Conservation (phyloP, 2,329 filamentous ascomycete species). For the Nemania serpens region DNA sequence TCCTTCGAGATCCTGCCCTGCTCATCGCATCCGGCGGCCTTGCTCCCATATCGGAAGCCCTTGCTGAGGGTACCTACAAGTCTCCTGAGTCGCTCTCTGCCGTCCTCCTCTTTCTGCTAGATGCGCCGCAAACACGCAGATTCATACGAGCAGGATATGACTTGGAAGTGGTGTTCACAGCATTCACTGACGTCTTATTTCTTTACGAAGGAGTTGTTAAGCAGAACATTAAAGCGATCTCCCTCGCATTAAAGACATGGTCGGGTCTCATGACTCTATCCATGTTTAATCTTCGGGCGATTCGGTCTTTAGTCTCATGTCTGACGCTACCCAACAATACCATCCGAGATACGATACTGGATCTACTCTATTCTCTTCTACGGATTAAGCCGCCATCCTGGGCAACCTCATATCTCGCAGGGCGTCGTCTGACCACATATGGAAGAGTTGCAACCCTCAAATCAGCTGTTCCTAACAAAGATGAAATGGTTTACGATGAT, state of each 20-base stretch:
- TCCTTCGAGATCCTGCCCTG: slow-evolving; percentile 82
- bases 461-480: slow-evolving; percentile 55
- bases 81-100: slow-evolving; percentile 86
- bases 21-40: slow-evolving; percentile 84
- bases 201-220: slow-evolving; percentile 69
- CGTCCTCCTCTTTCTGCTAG: slow-evolving; percentile 88
- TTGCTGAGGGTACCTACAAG: slow-evolving; percentile 89
- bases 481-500: slow-evolving; percentile 63
- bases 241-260: slow-evolving; percentile 91
- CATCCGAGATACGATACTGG: slow-evolving; percentile 78
- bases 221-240: slow-evolving; percentile 89
- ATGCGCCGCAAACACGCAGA: slow-evolving; percentile 78
- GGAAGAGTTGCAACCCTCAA: slow-evolving; percentile 89
- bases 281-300: slow-evolving; percentile 84
- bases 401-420: slow-evolving; percentile 94
- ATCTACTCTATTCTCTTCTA: slow-evolving; percentile 78
- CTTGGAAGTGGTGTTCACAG: slow-evolving; percentile 85
- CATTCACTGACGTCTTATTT: slow-evolving; percentile 82
- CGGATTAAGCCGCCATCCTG: slow-evolving; percentile 93
- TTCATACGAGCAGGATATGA: slow-evolving; percentile 89
- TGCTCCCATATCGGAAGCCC: slow-evolving; percentile 83
- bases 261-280: slow-evolving; percentile 86
- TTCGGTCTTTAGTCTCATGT: slow-evolving; percentile 76
- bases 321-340: slow-evolving; percentile 61
- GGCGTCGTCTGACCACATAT: slow-evolving; percentile 90